Percentiles rank a stretch among this genome's conserved stretches.
Evolutionary conservation across 306 rosid species (phyloP).

Genomic region (Argentina anserina): DNA sequence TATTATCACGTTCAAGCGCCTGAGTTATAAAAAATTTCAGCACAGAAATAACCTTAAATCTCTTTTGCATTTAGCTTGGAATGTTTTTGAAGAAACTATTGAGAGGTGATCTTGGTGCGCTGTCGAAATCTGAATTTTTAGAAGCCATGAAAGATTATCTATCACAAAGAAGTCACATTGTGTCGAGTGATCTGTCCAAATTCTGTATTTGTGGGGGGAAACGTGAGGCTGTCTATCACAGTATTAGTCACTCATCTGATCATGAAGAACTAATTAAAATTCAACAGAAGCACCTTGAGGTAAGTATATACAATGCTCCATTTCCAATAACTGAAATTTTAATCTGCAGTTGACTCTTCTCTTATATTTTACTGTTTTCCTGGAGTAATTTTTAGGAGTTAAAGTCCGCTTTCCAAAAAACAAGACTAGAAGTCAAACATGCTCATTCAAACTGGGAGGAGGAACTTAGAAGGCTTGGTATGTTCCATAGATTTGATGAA

Average conservation of each 20-base stretch:
- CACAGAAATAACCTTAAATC: background rate
- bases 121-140: conserved; percentile 60
- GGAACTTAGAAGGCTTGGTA: conserved; percentile 75
- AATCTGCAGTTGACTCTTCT: background rate
- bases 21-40: conserved; percentile 2
- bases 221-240: conserved; percentile 28
- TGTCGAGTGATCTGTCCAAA: conserved; percentile 60
- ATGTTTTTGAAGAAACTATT: conserved; percentile 71
- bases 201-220: conserved; percentile 77
- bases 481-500: conserved; percentile 23
- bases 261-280: conserved; percentile 43
- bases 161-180: conserved; percentile 56
- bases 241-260: conserved; percentile 28
- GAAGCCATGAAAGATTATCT: conserved; percentile 64
- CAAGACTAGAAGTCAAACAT: conserved; percentile 53
- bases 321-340: background rate
- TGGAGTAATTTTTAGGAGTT: conserved; percentile 42
- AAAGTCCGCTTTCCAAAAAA: conserved; percentile 53
- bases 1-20: no score
- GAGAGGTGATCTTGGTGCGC: conserved; percentile 45
- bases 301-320: conserved; percentile 19
- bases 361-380: background rate
- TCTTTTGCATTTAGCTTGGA: conserved; percentile 57
- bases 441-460: conserved; percentile 61
- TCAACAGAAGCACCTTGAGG: conserved; percentile 78